Evolutionary conservation across 306 rosid species (phyloP), one percentile per base, ranked within the genome.

Genomic region (Dryas drummondii): DNA sequence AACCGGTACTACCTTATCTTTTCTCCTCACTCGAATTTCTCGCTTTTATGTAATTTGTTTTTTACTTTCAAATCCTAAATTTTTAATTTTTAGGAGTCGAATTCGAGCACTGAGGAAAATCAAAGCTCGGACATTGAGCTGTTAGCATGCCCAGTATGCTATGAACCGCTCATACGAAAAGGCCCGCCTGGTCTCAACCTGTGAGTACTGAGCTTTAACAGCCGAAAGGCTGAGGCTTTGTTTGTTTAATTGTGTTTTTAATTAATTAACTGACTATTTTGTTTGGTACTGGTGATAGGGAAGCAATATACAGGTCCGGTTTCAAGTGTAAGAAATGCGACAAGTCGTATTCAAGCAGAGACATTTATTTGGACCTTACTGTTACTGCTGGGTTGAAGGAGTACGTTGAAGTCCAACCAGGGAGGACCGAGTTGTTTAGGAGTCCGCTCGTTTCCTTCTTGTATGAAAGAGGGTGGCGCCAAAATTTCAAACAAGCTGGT

Each of bases 391-490:
- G 92, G 57, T 76, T 89, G 72, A 92, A 78, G 82, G 87, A 88
- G 47, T 94, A 90, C 75, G 73, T 81, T 46, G 99, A 94, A 86
- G 82, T 90, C 68, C 87, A 84, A 78, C 97, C 93, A 37, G 69
- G 26, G 47, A 65, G 90, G 61, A 87, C 93, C 13, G 97, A 92
- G 84, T 84, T 92, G 72, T 94, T 94, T 54, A 92, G 98, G 92
- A 94, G 93, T 77, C 98, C 98, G 3, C 91, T 91, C 49, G 98
- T 94, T 83, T 94, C 98, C 44, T 94, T 91, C 84, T 85, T 94
- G 78, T 94, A 91, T 58, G 97, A 94, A 80, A 88, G 98, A 88
- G 97, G 98, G 40, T 94, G 98, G 97, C 98, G 98, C 76, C 97
- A 94, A 73, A 91, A 87, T 82, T 94, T 94, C 73, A 86, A 76